phyloP scores from a whole-genome alignment of 2,329 filamentous ascomycete species.

The Amesomyces nigricolor region DNA sequence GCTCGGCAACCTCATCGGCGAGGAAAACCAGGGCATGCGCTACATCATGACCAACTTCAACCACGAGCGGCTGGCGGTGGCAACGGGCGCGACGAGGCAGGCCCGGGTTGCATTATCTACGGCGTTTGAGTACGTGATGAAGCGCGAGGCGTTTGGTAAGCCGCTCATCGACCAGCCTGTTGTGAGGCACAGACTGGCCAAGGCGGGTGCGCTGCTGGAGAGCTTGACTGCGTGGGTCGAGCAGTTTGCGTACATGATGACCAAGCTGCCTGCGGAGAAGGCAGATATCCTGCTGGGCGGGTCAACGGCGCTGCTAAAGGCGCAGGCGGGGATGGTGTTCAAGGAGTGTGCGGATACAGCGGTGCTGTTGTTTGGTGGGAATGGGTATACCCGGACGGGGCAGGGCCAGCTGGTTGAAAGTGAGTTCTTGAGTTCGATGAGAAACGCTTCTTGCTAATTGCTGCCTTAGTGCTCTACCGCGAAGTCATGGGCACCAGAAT shows the following conservation, averaged over 20 bases:
- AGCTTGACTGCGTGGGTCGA: conserved; percentile 68
- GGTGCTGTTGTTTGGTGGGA: conserved; percentile 67
- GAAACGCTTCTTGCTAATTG: no score
- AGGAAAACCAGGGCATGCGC: conserved; percentile 65
- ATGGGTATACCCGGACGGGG: conserved; percentile 63
- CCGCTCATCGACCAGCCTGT: conserved; percentile 69
- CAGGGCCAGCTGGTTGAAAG: conserved; percentile 67
- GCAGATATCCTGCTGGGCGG: conserved; percentile 63
- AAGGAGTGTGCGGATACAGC: conserved; percentile 66
- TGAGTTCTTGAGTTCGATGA: conserved; percentile 36
- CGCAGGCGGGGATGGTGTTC: conserved; percentile 64
- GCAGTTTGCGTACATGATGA: conserved; percentile 63
- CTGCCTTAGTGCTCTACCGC: conserved; percentile 49
- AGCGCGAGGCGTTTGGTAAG: conserved; percentile 36
- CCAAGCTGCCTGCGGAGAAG: conserved; percentile 53
- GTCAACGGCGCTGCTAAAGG: conserved; percentile 66
- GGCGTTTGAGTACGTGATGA: conserved; percentile 36
- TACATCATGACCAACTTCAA: conserved; percentile 79
- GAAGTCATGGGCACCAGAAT: conserved; percentile 59
- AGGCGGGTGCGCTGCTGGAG: conserved; percentile 62
- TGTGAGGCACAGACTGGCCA: conserved; percentile 66
- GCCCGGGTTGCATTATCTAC: conserved; percentile 38
- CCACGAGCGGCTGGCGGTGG: conserved; percentile 65
- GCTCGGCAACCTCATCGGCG: conserved; percentile 62
- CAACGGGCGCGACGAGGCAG: conserved; percentile 57